Base-by-base conservation (phyloP, 768 basidiomycete genomes). In the Clitopilus passeckerianus region DNA sequence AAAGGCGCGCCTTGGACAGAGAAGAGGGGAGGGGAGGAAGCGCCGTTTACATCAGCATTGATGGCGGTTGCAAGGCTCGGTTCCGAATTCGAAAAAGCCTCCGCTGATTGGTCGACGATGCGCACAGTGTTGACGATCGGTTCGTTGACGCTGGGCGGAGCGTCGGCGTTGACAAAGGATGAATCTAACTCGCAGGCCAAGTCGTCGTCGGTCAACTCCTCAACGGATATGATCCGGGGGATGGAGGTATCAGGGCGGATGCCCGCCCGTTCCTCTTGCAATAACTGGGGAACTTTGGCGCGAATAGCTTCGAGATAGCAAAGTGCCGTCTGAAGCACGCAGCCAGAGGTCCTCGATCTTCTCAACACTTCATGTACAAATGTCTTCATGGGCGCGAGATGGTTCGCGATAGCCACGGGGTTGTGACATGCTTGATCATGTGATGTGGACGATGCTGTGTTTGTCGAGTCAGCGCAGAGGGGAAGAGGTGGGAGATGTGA, bases 341-440 rank as follows among this genome's bases (percentile, higher is more conserved):
- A 84, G 44, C 87, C 90, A 5, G 91, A 90, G 0, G 93, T 95
- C 53, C 91, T 83, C 12, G 91, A 94, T 35, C 94, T 88, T 56
- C 91, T 83, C 14, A 96, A 80, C 7, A 95, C 90, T 72, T 96
- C 93, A 68, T 92, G 89, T 27, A 96, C 91, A 66, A 96, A 96
- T 5, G 81, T 78, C 63, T 83, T 86, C 63, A 92, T 80, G 7
- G 89, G 86, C 7, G 84, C 74, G 16, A 84, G 68, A 53, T 78
- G 76, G 62, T 68, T 64, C 72, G 74, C 22, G 71, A 67, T 37
- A 33, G 15, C n/a, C 67, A 67, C 35, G 61, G 57, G 37, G 54
- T 56, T 34, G 35, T 58, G 9, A 62, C 34, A 9, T 56, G 52
- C 66, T 58, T 46, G 60, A 58, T 63, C 67, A 44, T 44, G 55